These are phyloP conservation scores for Taxawa tesnikishii DNA, from an alignment of 2,329 filamentous ascomycete species.

Conservation along the genomic window DNA sequence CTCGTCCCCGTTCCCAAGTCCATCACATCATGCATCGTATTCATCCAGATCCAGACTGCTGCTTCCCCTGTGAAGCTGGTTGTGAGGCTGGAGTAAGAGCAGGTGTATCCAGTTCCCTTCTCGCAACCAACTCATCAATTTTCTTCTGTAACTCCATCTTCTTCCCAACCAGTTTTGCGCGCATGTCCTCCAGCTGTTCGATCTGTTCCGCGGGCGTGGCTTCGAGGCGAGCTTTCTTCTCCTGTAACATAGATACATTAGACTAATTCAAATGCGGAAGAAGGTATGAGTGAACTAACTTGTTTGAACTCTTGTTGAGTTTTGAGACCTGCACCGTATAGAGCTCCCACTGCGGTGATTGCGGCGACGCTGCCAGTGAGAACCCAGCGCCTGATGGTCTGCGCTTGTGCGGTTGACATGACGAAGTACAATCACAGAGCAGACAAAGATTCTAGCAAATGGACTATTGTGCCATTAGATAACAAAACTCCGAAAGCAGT, in stretches of 20 bases:
- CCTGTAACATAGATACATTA: too few species aligned
- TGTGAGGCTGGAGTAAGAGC: too few species aligned
- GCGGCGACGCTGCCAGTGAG: conserved; percentile 43
- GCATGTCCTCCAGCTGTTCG: conserved; percentile 37
- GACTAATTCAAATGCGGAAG: not conserved
- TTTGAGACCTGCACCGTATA: conserved; percentile 49
- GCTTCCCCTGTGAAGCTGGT: too few species aligned
- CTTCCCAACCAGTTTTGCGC: conserved; percentile 37
- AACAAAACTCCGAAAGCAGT: too few species aligned
- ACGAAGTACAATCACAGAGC: too few species aligned
- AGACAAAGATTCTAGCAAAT: too few species aligned
- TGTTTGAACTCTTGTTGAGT: conserved; percentile 37
- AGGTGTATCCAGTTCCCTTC: too few species aligned
- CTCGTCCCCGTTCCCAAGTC: too few species aligned
- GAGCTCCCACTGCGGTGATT: conserved; percentile 44
- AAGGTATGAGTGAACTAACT: conserved; percentile 24
- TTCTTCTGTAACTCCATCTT: conserved; percentile 44
- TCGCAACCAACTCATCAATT: conserved; percentile 36
- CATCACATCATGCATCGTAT: too few species aligned
- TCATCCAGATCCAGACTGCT: too few species aligned
- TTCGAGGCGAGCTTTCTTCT: conserved; percentile 30
- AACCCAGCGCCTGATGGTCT: conserved; percentile 33
- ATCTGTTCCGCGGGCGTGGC: conserved; percentile 43
- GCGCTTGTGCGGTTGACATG: conserved; percentile 12
- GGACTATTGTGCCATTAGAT: too few species aligned